Evolutionary conservation across 148 eudicot genomes (phyloP).

Genomic region (Oxyria digyna): DNA sequence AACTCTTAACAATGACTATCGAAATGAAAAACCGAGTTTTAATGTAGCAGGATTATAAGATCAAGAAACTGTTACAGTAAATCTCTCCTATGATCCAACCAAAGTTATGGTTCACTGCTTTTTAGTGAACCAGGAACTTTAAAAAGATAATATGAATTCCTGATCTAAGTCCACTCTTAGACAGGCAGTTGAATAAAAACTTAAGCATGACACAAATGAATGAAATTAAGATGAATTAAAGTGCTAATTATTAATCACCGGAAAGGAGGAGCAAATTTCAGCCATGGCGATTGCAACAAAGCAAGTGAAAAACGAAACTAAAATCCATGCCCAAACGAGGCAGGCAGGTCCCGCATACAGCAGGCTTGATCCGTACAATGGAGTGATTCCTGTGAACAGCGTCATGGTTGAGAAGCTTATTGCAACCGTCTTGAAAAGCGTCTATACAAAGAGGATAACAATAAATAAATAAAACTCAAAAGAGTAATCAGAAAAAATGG

Average conservation of each 20-base stretch:
- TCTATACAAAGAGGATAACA: too few relatives aligned
- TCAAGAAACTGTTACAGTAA: too few relatives aligned
- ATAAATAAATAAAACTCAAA: too few relatives aligned
- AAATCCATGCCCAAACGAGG: slow-evolving; percentile 62
- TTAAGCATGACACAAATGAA: neutral
- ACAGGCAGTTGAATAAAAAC: neutral
- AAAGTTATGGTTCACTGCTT: too few relatives aligned
- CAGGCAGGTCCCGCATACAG: slow-evolving; percentile 54
- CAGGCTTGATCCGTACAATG: slow-evolving; percentile 51
- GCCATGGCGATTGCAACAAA: slow-evolving; percentile 60
- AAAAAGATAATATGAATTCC: neutral
- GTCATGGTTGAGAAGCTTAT: slow-evolving; percentile 61
- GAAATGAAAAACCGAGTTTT: neutral
- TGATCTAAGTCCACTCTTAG: neutral
- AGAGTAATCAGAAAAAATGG: too few relatives aligned
- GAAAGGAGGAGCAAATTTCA: slow-evolving; percentile 67
- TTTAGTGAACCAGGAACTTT: too few relatives aligned
- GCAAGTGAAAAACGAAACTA: slow-evolving; percentile 49
- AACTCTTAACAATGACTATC: neutral
- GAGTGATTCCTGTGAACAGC: slow-evolving; percentile 57
- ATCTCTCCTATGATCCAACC: too few relatives aligned
- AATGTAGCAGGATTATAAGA: too few relatives aligned
- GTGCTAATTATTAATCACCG: too few relatives aligned
- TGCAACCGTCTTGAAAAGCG: slow-evolving; percentile 52
- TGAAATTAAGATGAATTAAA: neutral